Percentiles rank a stretch among this genome's conserved stretches.
These are phyloP conservation scores for Toxoplasma gondii DNA, from an alignment of 169 alveolate species.

Conservation along the genomic window DNA sequence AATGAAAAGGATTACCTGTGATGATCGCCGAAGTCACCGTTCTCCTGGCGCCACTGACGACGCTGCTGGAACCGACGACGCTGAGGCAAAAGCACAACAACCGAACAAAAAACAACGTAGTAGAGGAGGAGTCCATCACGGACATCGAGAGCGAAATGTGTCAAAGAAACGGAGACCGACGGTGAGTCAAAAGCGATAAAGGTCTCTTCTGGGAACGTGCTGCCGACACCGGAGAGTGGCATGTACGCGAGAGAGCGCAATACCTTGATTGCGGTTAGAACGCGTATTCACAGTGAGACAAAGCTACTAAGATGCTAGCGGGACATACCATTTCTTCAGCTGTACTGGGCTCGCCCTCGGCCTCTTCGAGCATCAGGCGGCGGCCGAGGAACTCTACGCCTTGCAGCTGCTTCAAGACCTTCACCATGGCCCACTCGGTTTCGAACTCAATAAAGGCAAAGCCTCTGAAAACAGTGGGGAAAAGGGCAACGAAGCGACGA, in stretches of 20 bases:
- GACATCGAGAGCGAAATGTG: too few species aligned
- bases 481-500: background rate
- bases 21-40: background rate
- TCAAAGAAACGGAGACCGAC: too few species aligned
- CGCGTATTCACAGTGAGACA: too few species aligned
- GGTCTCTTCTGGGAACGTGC: too few species aligned
- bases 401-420: background rate
- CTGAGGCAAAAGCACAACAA: background rate
- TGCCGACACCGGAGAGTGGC: too few species aligned
- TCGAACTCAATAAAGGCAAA: conserved; percentile 17
- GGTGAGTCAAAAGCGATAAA: too few species aligned
- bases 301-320: too few species aligned
- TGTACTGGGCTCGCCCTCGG: conserved; percentile 25
- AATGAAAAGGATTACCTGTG: background rate
- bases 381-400: conserved; percentile 5
- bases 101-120: too few species aligned
- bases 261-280: too few species aligned
- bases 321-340: conserved; percentile 32
- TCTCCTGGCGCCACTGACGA: background rate
- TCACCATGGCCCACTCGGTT: background rate
- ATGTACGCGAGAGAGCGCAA: too few species aligned
- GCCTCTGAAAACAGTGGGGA: background rate
- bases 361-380: conserved; percentile 22
- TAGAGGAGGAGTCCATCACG: too few species aligned
- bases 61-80: background rate